Evolutionary conservation across 345 rosid species (phyloP), one percentile per base, ranked within the genome.

Genomic region (Citrus sp.): DNA sequence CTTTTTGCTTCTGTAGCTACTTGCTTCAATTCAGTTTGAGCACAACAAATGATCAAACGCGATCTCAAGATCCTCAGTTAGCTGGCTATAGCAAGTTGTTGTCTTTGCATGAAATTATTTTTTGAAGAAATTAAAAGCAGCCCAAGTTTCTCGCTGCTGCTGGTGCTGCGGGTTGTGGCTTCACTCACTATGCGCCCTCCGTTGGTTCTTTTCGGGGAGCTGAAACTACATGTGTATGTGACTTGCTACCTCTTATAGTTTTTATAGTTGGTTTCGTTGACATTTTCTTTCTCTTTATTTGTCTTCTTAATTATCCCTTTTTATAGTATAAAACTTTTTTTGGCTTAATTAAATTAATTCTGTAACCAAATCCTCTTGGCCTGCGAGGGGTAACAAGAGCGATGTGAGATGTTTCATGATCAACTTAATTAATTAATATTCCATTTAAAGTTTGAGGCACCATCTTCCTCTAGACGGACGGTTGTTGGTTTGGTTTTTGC

Each of bases 41-140:
- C 28, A 18, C 27, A 51, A 54, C 38, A 60, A 35, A 21, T 16
- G 46, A 71, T 54, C 40, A 71, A 71, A 54, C 55, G 14, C 66
- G 32, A 55, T 58, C 16, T 35, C 34, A 58, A 73, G 49, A 35
- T 73, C 66, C 35, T 21, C 54, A 35, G 32, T 59, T 21, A 62
- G 56, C 67, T 62, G 42, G 58, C 32, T 4, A 49, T 42, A 61
- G 76, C 84, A 72, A 72, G 84, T 54, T 18, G 25, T 21, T 70
- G 24, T 6, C 72, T 67, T 77, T 77, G 84, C 84, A 81, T 81
- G 84, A 13, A 77, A 22, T 46, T n/a, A 0, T 66, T 77, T 75
- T 73, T 49, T 70, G 74, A 60, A 73, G 46, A 72, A 78, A 54
- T 42, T 58, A 30, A 9, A 62, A 37, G 24, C 62, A 30, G 64